phyloP scores from a whole-genome alignment of 768 basidiomycete species.

The Mycena indigotica region DNA sequence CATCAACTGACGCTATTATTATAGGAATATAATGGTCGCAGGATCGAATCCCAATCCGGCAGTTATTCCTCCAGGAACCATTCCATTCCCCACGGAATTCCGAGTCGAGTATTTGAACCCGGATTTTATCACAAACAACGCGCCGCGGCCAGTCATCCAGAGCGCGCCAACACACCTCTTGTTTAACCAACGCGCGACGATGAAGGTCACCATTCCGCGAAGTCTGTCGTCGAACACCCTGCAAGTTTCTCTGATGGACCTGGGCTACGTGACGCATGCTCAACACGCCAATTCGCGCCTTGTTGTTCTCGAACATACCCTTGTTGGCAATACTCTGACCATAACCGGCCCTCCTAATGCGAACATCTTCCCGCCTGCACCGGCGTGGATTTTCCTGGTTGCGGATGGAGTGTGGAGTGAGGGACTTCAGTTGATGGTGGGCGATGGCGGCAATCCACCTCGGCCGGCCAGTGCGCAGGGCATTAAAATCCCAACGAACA shows the following conservation, averaged over 20 bases:
- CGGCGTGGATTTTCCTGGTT: conserved; percentile 24
- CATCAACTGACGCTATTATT: no score
- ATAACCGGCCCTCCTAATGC: conserved; percentile 40
- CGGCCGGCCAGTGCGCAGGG: not conserved
- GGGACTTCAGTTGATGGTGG: conserved; percentile 19
- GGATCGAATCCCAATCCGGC: conserved; percentile 60
- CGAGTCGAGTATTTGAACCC: conserved; percentile 37
- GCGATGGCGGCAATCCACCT: conserved; percentile 20
- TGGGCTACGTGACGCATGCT: conserved; percentile 39
- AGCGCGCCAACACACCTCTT: conserved; percentile 30
- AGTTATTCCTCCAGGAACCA: conserved; percentile 31
- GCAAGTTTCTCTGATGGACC: conserved; percentile 37
- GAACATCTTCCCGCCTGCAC: conserved; percentile 36
- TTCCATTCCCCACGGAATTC: conserved; percentile 25
- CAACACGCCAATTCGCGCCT: conserved; percentile 38
- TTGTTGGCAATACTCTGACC: conserved; percentile 32
- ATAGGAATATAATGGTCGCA: conserved; percentile 51
- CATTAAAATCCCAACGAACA: not conserved
- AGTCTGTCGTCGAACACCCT: conserved; percentile 15
- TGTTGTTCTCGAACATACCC: conserved; percentile 36
- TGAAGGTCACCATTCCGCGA: conserved; percentile 35
- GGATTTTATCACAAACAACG: conserved; percentile 32
- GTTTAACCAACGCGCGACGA: conserved; percentile 36
- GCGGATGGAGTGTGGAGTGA: conserved; percentile 18
- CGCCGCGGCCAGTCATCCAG: conserved; percentile 24